Conservation (phyloP, 2,329 filamentous ascomycete species). For the Scedosporium apiospermum region DNA sequence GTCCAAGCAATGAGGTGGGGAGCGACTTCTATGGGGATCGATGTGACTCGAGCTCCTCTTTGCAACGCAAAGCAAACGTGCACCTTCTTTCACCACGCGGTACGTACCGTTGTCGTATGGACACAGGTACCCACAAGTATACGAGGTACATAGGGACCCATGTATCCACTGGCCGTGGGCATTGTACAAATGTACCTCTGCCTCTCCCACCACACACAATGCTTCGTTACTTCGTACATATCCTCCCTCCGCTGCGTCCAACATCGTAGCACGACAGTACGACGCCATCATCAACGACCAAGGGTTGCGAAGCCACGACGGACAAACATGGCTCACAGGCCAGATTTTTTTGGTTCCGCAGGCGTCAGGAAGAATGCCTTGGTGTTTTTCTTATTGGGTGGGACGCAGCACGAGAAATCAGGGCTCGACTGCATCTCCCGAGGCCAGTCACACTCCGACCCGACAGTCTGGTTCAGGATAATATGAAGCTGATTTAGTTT, state of each 20-base stretch:
- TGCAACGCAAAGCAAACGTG: background rate
- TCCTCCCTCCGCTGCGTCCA: background rate
- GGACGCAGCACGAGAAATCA: background rate
- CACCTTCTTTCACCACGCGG: background rate
- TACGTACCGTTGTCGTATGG: too few species aligned
- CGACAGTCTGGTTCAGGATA: background rate
- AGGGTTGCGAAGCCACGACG: background rate
- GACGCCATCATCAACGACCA: background rate
- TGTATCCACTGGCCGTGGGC: too few species aligned
- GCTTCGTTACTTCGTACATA: too few species aligned
- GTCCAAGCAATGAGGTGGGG: background rate
- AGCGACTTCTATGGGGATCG: background rate
- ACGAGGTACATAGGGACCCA: too few species aligned
- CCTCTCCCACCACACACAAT: too few species aligned
- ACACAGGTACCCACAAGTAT: too few species aligned
- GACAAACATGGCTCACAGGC: background rate
- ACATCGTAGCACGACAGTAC: background rate
- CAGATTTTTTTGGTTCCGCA: background rate
- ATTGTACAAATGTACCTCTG: too few species aligned
- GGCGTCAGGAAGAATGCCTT: background rate
- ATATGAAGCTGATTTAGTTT: background rate
- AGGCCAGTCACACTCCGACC: background rate
- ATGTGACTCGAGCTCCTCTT: background rate
- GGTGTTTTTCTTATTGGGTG: background rate
- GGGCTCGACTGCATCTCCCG: background rate